Percentiles rank a stretch among this genome's conserved stretches.
Evolutionary conservation across 441 rosid genomes (phyloP).

Genomic region (Syzygium malaccense): DNA sequence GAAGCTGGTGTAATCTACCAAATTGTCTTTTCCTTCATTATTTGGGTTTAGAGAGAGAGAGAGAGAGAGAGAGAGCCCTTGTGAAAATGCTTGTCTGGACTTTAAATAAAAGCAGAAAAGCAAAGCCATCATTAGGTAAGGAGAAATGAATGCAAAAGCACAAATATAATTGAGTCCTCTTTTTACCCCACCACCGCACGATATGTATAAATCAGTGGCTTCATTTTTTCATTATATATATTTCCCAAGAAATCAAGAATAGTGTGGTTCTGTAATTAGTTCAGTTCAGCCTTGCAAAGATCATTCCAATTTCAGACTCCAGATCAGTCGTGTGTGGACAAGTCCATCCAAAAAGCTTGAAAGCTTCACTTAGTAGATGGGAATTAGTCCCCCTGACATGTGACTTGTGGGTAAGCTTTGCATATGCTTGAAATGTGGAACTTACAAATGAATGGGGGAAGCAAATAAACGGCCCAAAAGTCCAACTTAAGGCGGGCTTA

Average conservation of each 20-base stretch:
- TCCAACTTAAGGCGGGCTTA: not conserved
- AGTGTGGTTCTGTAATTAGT: not conserved
- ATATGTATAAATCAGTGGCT: constrained; percentile 40
- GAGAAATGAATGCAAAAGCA: constrained; percentile 54
- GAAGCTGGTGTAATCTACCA: not conserved
- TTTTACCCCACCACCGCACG: constrained; percentile 49
- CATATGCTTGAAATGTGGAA: not conserved
- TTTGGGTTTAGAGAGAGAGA: constrained; percentile 8
- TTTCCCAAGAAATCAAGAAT: not conserved
- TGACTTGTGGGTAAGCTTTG: not conserved
- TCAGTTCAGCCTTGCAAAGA: not conserved
- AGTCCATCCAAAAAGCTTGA: not conserved
- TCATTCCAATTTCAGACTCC: constrained; percentile 6
- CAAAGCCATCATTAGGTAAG: constrained; percentile 43
- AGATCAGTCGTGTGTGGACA: not conserved
- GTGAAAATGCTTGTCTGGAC: constrained; percentile 16
- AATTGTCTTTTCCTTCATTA: not conserved
- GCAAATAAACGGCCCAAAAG: not conserved
- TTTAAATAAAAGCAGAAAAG: constrained; percentile 22
- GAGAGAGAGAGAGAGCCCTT: constrained; percentile 9
- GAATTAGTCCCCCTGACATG: not conserved
- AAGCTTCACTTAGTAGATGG: not conserved
- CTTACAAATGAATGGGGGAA: not conserved
- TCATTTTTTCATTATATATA: constrained; percentile 17
- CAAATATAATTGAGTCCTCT: constrained; percentile 42